Base-by-base conservation (phyloP, 2,329 filamentous ascomycete species). In the Xylariaceae sp. region DNA sequence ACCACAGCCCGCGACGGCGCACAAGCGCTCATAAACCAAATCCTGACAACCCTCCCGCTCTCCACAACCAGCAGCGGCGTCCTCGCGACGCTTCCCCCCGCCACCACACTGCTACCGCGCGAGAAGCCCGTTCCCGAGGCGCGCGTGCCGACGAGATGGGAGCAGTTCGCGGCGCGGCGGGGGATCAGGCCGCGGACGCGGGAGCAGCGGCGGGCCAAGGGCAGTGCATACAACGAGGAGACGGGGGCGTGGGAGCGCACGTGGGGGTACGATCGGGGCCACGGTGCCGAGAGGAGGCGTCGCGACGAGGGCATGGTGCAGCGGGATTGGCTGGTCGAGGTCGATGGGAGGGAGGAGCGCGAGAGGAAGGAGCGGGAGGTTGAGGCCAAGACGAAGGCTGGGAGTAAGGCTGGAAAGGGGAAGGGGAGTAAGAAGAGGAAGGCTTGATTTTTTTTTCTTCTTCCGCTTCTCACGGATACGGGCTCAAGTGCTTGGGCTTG, bases 91-190 rank as follows among this genome's bases (percentile, higher is more conserved):
- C 87, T 99, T 0, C 95, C 95, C 0, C 74, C 82, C 0, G 80
- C 86, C 0, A 78, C 83, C 19, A 96, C 89, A 1, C 74, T 80
- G 0, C 81, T 98, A 3, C 95, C 95, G 20, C 89, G 95, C 66
- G 93, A 97, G 78, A 98, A 99, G 77, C 91, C 91, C 9, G 80
- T 98, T 7, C 95, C 95, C 1, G 82, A 86, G 53, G 83, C 87
- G 65, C 95, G 93, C 78, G 80, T 88, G 54, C 89, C 89, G 65
- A 98, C 93, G 56, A 96, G 92, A 74, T 99, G 95, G 95, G 89
- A 96, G 79, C 86, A 89, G 70, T 99, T 99, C 78, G 95, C 95
- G 44, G 89, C 87, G 74, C 96, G 96, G 85, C 96, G 97, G 83
- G 95, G 95, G 53, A 98, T 99, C 77, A 90, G 89, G 79, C 86